Conservation (phyloP, 202 grass and related monocot species). For the Thinopyrum obtusiflorum region DNA sequence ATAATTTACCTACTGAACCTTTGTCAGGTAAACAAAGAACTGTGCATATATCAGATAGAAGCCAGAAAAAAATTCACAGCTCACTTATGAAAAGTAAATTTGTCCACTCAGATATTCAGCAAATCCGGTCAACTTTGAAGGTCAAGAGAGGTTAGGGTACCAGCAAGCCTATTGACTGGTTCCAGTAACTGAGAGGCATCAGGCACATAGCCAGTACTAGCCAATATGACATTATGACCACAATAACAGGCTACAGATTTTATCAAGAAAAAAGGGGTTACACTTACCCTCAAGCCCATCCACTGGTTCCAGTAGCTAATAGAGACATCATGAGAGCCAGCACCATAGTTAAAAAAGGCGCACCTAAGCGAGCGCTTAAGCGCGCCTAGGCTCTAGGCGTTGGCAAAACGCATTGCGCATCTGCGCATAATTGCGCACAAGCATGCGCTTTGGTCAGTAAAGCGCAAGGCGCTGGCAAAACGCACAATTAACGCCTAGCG, state of each 20-base stretch:
- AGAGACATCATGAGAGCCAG: too few species aligned
- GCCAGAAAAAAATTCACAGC: neutral
- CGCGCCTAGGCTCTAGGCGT: too few species aligned
- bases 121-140: neutral
- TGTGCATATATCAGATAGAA: neutral
- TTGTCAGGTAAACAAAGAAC: neutral
- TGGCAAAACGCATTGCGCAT: too few species aligned
- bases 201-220: neutral
- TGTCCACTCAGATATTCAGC: neutral
- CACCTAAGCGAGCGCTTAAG: too few species aligned
- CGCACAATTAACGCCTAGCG: too few species aligned
- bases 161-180: neutral
- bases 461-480: too few species aligned
- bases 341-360: too few species aligned
- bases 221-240: neutral
- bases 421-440: too few species aligned
- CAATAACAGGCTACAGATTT: neutral
- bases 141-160: neutral
- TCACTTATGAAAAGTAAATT: neutral
- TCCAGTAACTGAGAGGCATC: neutral
- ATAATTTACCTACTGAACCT: neutral
- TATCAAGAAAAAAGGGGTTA: too few species aligned
- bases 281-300: too few species aligned
- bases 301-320: too few species aligned
- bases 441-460: too few species aligned